Base-by-base conservation (phyloP, 2,329 filamentous ascomycete genomes). In the Fragosphaeria purpurea region DNA sequence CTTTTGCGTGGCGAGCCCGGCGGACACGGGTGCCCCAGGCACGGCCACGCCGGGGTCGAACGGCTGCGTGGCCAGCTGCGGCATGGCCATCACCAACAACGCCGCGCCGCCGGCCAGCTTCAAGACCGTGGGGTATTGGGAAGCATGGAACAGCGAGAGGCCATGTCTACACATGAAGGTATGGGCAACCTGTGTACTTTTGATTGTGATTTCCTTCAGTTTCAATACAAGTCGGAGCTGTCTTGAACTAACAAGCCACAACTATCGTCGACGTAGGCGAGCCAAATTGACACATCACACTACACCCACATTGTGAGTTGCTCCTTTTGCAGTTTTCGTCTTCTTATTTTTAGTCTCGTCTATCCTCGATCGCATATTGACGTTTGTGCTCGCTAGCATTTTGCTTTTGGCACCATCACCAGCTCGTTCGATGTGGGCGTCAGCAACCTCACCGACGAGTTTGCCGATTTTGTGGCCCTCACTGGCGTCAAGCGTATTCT, bases 401-500 rank as follows among this genome's bases (percentile, higher is more conserved):
- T 60, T 40, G 61, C 57, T 5, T 70, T 64, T 52, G 62, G 39
- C 13, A 43, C 52, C 4, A 48, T 68, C 41, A 48, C 57, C 13
- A 62, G 4, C 30, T 13, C 35, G 33, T 41, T 56, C 47, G 47
- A 57, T 4, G 57, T 66, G 3, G 50, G 55, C 5, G 42, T 66
- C 41, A 22, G 13, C 10, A 47, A 58, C 11, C 51, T 57, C 5
- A 47, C 61, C 4, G 45, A 56, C 0, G 55, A 65, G 47, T 69
- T 65, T 34, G 44, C 57, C 0, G 47, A 57, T 1, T 67, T 70
- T 48, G 61, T 57, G 41, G 41, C 46, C 0, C 32, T 63, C 7
- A 53, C 67, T 3, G 67, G 54, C 11, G 62, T 69, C 4, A 60
- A 69, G 52, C 59, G 57, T 11, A 67, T 73, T 42, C 7, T 73